Percentiles rank a stretch among this genome's conserved stretches.
phyloP scores from a whole-genome alignment of 2,329 filamentous ascomycete genomes.

The Epichloe hybrida region DNA sequence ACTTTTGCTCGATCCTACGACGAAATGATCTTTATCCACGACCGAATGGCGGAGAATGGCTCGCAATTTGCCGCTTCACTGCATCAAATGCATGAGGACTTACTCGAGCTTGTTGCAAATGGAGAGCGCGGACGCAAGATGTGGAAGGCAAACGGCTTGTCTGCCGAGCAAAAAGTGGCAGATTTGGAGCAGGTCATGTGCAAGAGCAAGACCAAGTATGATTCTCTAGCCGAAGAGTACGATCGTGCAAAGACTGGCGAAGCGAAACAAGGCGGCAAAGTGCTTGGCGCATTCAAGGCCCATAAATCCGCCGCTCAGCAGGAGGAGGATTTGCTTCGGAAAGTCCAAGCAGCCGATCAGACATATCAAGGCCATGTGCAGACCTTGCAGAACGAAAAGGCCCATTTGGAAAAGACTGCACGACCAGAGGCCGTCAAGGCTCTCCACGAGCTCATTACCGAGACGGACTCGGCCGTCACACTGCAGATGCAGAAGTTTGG shows the following conservation, averaged over 20 bases:
- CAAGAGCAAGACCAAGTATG: conserved; percentile 91
- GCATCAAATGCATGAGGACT: conserved; percentile 89
- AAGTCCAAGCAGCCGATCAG: conserved; percentile 74
- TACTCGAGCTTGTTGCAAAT: conserved; percentile 62
- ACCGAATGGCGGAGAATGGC: conserved; percentile 90
- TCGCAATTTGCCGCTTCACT: conserved; percentile 78
- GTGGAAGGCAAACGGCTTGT: conserved; percentile 81
- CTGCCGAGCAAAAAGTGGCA: conserved; percentile 72
- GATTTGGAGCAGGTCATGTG: conserved; percentile 77
- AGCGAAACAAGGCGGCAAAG: conserved; percentile 53
- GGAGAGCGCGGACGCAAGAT: conserved; percentile 83
- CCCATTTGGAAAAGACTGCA: conserved; percentile 56
- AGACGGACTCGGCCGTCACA: conserved; percentile 76
- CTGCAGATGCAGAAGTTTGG: conserved; percentile 95
- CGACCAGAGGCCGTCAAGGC: conserved; percentile 73
- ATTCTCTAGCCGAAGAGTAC: conserved; percentile 83
- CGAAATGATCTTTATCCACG: conserved; percentile 74
- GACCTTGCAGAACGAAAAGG: conserved; percentile 58
- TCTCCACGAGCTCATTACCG: conserved; percentile 67
- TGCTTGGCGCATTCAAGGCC: conserved; percentile 73
- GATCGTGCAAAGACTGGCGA: conserved; percentile 85
- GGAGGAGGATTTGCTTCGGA: conserved; percentile 78
- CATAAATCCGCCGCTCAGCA: conserved; percentile 86
- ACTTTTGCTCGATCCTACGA: conserved; percentile 70
- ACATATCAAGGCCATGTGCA: conserved; percentile 81